A percentile compares a stretch with the other conserved stretches of the same genome.
phyloP scores from a whole-genome alignment of 768 basidiomycete species.

The Sarcomyxa edulis region DNA sequence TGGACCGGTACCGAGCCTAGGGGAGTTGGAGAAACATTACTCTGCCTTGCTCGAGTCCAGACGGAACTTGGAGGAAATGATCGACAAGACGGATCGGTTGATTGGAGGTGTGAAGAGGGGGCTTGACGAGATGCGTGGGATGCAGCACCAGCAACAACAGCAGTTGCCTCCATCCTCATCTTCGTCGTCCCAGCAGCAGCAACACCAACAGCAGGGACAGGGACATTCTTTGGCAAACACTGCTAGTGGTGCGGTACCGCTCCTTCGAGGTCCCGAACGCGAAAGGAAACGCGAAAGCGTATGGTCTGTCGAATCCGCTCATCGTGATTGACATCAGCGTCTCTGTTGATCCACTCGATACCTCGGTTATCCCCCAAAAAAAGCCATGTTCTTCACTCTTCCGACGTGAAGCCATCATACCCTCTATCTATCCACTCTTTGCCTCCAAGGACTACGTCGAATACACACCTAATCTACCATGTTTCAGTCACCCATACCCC shows the following conservation, averaged over 20 bases:
- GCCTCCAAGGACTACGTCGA: too few relatives aligned
- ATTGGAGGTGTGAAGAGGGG: slow-evolving; percentile 69
- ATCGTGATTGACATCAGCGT: too few relatives aligned
- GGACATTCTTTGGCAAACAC: slow-evolving; percentile 1
- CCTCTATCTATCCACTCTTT: too few relatives aligned
- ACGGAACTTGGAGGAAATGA: slow-evolving; percentile 64
- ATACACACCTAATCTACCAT: too few relatives aligned
- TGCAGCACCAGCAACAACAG: slow-evolving; percentile 12
- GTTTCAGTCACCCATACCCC: too few relatives aligned
- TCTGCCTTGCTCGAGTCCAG: slow-evolving; percentile 57
- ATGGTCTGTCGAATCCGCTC: too few relatives aligned
- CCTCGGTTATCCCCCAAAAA: too few relatives aligned
- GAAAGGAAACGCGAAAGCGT: too few relatives aligned
- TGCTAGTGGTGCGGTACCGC: slow-evolving; percentile 15
- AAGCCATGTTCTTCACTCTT: too few relatives aligned
- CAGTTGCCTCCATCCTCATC: slow-evolving; percentile 8
- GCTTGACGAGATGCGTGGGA: slow-evolving; percentile 60
- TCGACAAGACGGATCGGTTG: slow-evolving; percentile 69
- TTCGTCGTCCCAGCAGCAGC: slow-evolving; percentile 10
- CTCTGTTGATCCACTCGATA: too few relatives aligned
- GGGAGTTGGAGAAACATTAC: slow-evolving; percentile 73
- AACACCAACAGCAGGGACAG: slow-evolving; percentile 2
- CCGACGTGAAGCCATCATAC: too few relatives aligned
- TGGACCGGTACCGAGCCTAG: slow-evolving; percentile 38
- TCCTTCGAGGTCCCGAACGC: too few relatives aligned